These are phyloP conservation scores for Mycena polygramma DNA, from an alignment of 768 basidiomycete species.

Conservation along the genomic window DNA sequence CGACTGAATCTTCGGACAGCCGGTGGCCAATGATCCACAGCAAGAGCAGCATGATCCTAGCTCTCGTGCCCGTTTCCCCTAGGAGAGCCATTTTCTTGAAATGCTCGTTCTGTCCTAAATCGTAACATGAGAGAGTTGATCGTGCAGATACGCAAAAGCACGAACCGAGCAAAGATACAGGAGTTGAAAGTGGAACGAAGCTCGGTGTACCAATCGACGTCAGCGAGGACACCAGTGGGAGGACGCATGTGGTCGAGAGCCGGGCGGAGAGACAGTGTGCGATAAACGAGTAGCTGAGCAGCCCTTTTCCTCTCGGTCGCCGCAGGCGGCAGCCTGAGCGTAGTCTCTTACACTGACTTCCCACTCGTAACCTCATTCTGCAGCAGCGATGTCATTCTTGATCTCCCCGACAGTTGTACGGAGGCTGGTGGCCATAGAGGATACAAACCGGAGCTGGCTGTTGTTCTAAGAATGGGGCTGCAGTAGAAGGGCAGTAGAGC, in stretches of 20 bases:
- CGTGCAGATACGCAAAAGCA: background rate
- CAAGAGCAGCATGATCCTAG: conserved; percentile 41
- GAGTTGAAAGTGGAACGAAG: conserved; percentile 13
- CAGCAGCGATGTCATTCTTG: too few relatives aligned
- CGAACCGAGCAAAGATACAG: conserved; percentile 3
- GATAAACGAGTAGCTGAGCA: conserved; percentile 37
- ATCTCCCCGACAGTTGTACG: too few relatives aligned
- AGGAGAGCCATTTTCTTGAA: conserved; percentile 36
- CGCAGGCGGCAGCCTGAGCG: too few relatives aligned
- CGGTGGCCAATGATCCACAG: conserved; percentile 43
- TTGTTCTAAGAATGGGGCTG: too few relatives aligned
- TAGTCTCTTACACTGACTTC: too few relatives aligned
- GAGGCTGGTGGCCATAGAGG: too few relatives aligned
- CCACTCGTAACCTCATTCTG: too few relatives aligned
- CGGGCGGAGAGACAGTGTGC: conserved; percentile 38
- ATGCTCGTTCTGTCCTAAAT: conserved; percentile 36
- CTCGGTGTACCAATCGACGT: conserved; percentile 35
- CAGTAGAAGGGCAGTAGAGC: too few relatives aligned
- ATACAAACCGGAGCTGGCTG: too few relatives aligned
- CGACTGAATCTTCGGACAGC: conserved; percentile 32
- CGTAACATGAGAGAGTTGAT: background rate
- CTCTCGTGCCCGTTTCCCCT: conserved; percentile 36
- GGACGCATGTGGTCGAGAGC: conserved; percentile 39
- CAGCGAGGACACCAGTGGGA: conserved; percentile 36
- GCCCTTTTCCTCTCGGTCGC: conserved; percentile 34